Evolutionary conservation across 2,329 filamentous ascomycete species (phyloP).

Genomic region (Talaromyces sp.): DNA sequence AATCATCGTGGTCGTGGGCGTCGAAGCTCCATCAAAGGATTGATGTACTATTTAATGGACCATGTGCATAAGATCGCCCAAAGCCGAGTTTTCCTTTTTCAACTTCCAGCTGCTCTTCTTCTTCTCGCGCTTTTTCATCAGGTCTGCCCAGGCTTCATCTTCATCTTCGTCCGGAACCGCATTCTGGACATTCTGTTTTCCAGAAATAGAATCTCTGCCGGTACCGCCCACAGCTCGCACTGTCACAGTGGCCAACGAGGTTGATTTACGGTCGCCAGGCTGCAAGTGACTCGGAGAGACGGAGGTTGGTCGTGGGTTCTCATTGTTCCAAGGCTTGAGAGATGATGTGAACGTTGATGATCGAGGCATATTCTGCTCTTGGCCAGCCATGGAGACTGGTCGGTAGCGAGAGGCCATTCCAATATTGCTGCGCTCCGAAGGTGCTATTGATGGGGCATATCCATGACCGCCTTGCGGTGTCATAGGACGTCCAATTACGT

Average conservation of each 20-base stretch:
- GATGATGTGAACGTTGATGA: constrained; percentile 34
- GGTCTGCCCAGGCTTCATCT: constrained; percentile 50
- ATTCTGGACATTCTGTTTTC: constrained; percentile 19
- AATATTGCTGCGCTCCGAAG: constrained; percentile 91
- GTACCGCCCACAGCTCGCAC: constrained; percentile 30
- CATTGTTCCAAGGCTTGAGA: constrained; percentile 38
- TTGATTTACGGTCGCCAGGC: constrained; percentile 27
- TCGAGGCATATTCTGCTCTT: constrained; percentile 27
- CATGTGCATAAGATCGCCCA: constrained; percentile 39
- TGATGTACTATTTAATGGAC: constrained; percentile 23
- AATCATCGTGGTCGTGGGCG: neutral
- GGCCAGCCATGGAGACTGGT: constrained; percentile 69
- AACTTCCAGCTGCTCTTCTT: constrained; percentile 48
- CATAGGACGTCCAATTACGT: constrained; percentile 25
- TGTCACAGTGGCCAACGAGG: constrained; percentile 28
- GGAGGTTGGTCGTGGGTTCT: constrained; percentile 30
- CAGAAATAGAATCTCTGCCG: constrained; percentile 21
- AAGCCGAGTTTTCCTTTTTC: constrained; percentile 37
- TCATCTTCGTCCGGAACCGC: constrained; percentile 47
- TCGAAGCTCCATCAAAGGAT: neutral
- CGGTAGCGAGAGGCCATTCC: constrained; percentile 87
- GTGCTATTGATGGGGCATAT: constrained; percentile 89
- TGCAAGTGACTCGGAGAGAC: constrained; percentile 24
- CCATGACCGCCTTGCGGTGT: constrained; percentile 33
- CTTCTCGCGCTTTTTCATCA: constrained; percentile 50